Conservation (phyloP, 768 basidiomycete genomes). For the Lactifluus piperatus region DNA sequence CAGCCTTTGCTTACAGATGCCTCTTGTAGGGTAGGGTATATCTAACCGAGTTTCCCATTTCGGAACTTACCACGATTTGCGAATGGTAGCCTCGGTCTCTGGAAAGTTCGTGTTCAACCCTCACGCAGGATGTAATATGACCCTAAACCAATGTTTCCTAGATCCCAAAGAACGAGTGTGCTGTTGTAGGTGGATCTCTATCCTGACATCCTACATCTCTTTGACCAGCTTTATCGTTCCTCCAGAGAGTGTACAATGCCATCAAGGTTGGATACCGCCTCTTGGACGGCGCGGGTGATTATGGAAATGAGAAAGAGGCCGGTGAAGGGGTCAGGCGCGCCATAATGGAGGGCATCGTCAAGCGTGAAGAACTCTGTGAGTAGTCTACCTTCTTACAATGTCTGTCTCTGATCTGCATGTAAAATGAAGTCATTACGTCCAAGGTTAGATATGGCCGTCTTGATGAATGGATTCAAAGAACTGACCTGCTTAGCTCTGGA, state of each 20-base stretch:
- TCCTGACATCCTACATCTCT: not conserved
- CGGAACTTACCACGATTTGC: slow-evolving; percentile 6
- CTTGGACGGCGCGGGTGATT: slow-evolving; percentile 79
- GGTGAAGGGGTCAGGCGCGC: slow-evolving; percentile 72
- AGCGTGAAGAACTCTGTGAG: slow-evolving; percentile 81
- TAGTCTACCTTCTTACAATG: slow-evolving; percentile 9
- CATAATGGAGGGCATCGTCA: slow-evolving; percentile 74
- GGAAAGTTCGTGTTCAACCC: slow-evolving; percentile 42
- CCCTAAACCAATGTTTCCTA: slow-evolving; percentile 21
- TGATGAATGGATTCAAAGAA: not conserved
- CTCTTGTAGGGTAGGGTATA: slow-evolving; percentile 52
- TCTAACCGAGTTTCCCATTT: not conserved
- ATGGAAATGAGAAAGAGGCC: slow-evolving; percentile 84
- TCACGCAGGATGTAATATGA: not conserved
- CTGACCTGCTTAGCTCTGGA: slow-evolving; percentile 55
- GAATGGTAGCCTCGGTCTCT: slow-evolving; percentile 49
- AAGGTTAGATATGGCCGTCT: slow-evolving; percentile 38
- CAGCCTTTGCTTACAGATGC: slow-evolving; percentile 41
- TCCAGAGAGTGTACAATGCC: slow-evolving; percentile 71
- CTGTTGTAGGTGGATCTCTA: slow-evolving; percentile 34
- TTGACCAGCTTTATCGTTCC: not conserved
- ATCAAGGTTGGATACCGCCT: slow-evolving; percentile 84
- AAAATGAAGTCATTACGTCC: slow-evolving; percentile 62
- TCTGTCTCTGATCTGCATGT: not conserved
- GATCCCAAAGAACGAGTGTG: slow-evolving; percentile 52